These are phyloP conservation scores for Leucaena leucocephala DNA, from an alignment of 306 rosid genomes.

Conservation along the genomic window DNA sequence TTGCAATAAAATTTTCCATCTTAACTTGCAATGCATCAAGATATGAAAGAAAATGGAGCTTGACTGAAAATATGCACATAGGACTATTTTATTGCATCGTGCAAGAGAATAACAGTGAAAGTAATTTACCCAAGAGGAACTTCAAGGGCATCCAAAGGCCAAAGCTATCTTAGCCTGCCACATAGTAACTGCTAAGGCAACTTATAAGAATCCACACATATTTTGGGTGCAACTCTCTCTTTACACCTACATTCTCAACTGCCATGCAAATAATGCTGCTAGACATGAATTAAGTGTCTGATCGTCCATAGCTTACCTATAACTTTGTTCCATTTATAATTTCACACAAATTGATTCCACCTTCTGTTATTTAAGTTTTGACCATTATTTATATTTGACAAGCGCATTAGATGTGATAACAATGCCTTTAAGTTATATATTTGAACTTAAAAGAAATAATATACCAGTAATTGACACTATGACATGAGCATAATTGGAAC, in stretches of 20 bases:
- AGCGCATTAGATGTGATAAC: neutral
- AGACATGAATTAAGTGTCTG: neutral
- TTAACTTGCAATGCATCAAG: neutral
- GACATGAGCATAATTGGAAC: too few relatives aligned
- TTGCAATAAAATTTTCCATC: neutral
- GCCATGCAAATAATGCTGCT: neutral
- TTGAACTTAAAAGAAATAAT: neutral
- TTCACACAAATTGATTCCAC: neutral
- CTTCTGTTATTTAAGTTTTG: neutral
- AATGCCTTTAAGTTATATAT: neutral
- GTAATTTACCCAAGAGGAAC: slow-evolving; percentile 87
- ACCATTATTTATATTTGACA: neutral
- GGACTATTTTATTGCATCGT: neutral
- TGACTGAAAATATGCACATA: neutral
- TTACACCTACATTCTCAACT: neutral
- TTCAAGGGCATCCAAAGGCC: slow-evolving; percentile 73
- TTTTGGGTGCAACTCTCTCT: neutral
- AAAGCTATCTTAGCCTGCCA: slow-evolving; percentile 72
- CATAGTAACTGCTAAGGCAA: slow-evolving; percentile 15
- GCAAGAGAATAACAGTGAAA: neutral
- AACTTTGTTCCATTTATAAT: neutral
- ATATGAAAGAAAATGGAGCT: neutral
- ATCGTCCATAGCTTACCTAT: neutral
- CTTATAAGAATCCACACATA: neutral
- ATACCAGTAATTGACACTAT: too few relatives aligned